phyloP scores from a whole-genome alignment of 2,329 filamentous ascomycete species.

The Sporothrix inflata region DNA sequence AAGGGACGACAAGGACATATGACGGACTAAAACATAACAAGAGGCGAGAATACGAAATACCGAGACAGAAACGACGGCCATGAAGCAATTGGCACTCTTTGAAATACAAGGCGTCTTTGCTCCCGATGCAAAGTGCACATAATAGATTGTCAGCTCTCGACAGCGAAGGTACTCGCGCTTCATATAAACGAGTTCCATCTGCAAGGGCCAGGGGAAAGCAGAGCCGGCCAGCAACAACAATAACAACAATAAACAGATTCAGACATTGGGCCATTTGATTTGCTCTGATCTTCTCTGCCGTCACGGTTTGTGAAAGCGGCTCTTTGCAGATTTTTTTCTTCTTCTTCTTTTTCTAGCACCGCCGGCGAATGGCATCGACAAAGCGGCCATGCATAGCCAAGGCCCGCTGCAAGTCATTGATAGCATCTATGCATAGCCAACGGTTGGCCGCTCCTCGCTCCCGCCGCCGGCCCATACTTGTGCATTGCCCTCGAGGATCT shows the following conservation, averaged over 20 bases:
- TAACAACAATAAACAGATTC: neutral
- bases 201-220: neutral
- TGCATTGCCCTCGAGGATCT: neutral
- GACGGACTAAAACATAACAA: neutral
- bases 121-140: neutral
- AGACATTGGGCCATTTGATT: neutral
- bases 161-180: neutral
- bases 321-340: neutral
- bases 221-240: neutral
- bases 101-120: neutral
- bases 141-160: neutral
- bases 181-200: neutral
- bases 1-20: neutral
- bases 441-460: neutral
- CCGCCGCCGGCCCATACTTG: neutral
- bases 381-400: neutral
- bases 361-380: conserved; percentile 2
- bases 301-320: neutral
- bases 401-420: conserved; percentile 12
- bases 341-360: neutral
- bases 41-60: neutral
- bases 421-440: neutral
- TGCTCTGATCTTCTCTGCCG: neutral
- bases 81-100: neutral
- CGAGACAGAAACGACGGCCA: neutral